Conservation (phyloP, 805 yeast genomes). For the Metschnikowia dekortorum region DNA sequence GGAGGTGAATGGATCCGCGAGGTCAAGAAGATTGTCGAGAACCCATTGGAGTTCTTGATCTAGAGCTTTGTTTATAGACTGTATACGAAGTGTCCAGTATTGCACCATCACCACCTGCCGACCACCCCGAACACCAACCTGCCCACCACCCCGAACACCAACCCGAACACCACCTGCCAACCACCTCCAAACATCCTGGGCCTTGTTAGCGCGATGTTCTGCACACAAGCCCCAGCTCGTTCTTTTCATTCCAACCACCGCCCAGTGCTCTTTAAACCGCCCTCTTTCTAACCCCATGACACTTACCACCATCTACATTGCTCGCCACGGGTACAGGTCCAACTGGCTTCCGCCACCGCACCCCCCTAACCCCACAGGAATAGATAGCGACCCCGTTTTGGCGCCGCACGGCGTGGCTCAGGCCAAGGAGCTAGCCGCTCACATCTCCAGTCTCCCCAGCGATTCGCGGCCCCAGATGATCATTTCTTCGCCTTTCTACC, state of each 20-base stretch:
- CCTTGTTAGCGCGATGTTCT: not conserved
- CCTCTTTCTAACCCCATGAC: not conserved
- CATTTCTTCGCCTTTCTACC: conserved; percentile 78
- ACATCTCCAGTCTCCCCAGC: conserved; percentile 35
- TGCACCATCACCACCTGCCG: too few species aligned
- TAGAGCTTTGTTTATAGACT: not conserved
- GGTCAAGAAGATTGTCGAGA: conserved; percentile 85
- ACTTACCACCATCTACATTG: conserved; percentile 59
- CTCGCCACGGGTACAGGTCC: conserved; percentile 86
- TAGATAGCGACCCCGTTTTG: conserved; percentile 82
- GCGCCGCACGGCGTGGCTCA: conserved; percentile 88
- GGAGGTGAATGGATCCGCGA: conserved; percentile 97
- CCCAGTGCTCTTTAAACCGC: too few species aligned
- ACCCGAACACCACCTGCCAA: too few species aligned
- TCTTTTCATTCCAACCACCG: too few species aligned
- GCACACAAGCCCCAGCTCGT: not conserved
- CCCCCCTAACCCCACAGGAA: conserved; percentile 80
- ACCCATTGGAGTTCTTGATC: conserved; percentile 89
- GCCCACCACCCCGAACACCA: too few species aligned
- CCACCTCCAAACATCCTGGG: too few species aligned
- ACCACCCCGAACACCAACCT: too few species aligned
- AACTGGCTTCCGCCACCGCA: conserved; percentile 78
- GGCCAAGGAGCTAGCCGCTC: conserved; percentile 72
- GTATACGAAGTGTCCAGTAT: not conserved
- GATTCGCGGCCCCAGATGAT: conserved; percentile 70